Base-by-base conservation (phyloP, 1,284 basidiomycete genomes). In the Ganoderma sp. region DNA sequence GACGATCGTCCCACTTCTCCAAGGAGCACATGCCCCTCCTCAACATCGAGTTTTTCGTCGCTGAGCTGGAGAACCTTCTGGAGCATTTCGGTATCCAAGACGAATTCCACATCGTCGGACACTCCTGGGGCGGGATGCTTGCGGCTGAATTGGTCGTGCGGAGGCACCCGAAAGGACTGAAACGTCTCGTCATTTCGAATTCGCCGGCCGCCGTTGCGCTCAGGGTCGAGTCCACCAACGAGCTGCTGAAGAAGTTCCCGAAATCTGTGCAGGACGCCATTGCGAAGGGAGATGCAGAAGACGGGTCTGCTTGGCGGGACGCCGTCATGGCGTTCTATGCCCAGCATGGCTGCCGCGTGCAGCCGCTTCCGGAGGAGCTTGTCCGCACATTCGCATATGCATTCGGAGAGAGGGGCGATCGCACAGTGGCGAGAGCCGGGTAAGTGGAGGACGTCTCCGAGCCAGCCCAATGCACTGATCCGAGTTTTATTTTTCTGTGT, bases 41-140 rank as follows among this genome's bases (percentile, higher is more conserved):
- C 76, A 75, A 73, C 0, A 67, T 75, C 60, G 73, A 76, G 15
- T 74, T 80, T 62, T 80, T 79, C 74, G 63, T 78, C 56, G 72
- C 71, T 68, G 78, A 80, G 71, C 71, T 80, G 25, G 73, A 73
- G 41, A 79, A 78, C 70, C 64, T 80, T 17, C 25, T 80, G 41
- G 6, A 61, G 22, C 66, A 78, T 66, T 67, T 80, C 39, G 70
- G 68, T 10, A 73, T 80, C 64, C 61, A 67, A 34, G 73, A 74
- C 54, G 63, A 64, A 37, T 80, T 71, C 69, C 72, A 75, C 60
- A 66, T 80, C 14, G 57, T 76, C 19, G 79, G 79, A 0, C 78
- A 80, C 62, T 79, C 78, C 37, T 80, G 79, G 79, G 79, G 79
- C 43, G 78, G 76, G 17, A 77, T 79, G 68, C 69, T 79, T 43